phyloP scores from a whole-genome alignment of 768 basidiomycete species.

The Paxillus rubicundulus region DNA sequence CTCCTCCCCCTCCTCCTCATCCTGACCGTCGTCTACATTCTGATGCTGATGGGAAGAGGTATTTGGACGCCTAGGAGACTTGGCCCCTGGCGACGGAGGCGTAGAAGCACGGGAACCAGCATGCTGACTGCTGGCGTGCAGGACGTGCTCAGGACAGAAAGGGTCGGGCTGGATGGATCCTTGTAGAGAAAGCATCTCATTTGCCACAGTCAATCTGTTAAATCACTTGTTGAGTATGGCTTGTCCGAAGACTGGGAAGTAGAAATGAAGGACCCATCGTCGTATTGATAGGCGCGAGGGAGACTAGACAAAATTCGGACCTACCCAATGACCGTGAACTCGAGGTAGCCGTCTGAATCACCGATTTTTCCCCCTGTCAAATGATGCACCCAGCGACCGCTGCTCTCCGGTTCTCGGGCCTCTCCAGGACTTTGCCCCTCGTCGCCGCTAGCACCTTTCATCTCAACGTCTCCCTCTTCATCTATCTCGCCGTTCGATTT shows the following conservation, averaged over 20 bases:
- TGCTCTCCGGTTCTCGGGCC: slow-evolving; percentile 39
- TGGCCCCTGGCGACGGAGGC: background rate
- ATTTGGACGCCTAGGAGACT: background rate
- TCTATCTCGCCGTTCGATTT: slow-evolving; percentile 2
- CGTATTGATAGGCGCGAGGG: background rate
- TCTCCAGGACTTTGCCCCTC: slow-evolving; percentile 6
- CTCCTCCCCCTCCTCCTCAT: slow-evolving; percentile 23
- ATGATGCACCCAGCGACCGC: slow-evolving; percentile 80
- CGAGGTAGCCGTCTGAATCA: slow-evolving; percentile 59
- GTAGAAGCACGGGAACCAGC: slow-evolving; percentile 17
- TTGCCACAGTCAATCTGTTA: slow-evolving; percentile 77
- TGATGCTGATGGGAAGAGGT: slow-evolving; percentile 12
- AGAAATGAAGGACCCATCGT: background rate
- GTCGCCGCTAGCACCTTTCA: slow-evolving; percentile 2
- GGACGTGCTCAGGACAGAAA: slow-evolving; percentile 60
- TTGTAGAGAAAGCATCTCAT: slow-evolving; percentile 88
- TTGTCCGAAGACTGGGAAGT: background rate
- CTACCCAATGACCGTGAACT: slow-evolving; percentile 86
- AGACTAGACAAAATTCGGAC: background rate
- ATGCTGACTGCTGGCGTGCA: slow-evolving; percentile 25
- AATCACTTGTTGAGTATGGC: slow-evolving; percentile 6
- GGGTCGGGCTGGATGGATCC: slow-evolving; percentile 80
- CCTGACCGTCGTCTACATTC: slow-evolving; percentile 16
- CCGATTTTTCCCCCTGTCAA: slow-evolving; percentile 69
- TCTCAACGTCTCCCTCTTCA: slow-evolving; percentile 8